phyloP scores from a whole-genome alignment of 176 grass and related monocot genomes.

The Lolium rigidum region DNA sequence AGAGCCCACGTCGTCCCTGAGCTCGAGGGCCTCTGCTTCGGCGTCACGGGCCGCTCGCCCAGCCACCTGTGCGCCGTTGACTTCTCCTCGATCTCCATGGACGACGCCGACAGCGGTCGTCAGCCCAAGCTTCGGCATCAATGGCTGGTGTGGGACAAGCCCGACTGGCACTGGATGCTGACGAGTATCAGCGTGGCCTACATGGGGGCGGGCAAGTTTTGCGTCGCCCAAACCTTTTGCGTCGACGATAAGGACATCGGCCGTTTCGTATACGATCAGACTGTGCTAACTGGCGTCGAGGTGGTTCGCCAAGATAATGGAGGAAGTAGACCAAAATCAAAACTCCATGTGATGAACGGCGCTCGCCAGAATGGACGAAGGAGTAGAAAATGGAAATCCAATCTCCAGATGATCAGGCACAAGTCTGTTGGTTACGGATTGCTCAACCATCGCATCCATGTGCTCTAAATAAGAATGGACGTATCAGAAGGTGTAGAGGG shows the following conservation, averaged over 20 bases:
- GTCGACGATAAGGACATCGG: background rate
- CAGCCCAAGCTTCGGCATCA: background rate
- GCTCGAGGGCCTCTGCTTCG: background rate
- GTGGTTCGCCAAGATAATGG: background rate
- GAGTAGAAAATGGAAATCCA: too few relatives aligned
- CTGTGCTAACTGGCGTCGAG: background rate
- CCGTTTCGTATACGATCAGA: background rate
- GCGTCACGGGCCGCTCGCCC: background rate
- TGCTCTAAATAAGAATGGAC: too few relatives aligned
- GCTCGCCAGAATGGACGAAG: too few relatives aligned
- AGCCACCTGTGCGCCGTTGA: background rate
- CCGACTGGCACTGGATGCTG: background rate
- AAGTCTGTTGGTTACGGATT: too few relatives aligned
- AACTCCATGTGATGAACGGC: too few relatives aligned
- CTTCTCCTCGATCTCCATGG: background rate
- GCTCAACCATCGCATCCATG: too few relatives aligned
- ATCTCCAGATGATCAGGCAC: too few relatives aligned
- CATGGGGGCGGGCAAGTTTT: background rate
- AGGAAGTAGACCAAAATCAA: too few relatives aligned
- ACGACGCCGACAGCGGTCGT: background rate
- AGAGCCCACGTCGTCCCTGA: background rate
- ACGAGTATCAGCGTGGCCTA: background rate
- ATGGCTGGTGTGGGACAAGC: background rate
- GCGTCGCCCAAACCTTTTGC: background rate
- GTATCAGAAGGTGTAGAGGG: too few relatives aligned